Conservation (phyloP, 208 protist genomes). For the Crithidia brevicula region DNA sequence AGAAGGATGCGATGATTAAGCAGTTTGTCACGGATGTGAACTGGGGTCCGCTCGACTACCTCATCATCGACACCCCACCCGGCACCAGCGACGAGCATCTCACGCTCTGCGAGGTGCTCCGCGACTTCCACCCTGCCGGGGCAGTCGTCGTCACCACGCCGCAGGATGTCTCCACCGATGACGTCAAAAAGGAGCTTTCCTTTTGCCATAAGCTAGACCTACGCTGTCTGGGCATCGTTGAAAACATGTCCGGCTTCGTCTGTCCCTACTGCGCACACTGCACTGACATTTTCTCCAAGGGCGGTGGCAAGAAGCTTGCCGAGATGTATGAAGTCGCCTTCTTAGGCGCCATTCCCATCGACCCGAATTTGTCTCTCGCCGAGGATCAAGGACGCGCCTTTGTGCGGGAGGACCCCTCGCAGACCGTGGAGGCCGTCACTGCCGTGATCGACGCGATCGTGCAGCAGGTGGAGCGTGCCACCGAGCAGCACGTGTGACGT, state of each 20-base stretch:
- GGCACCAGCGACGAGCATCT: conserved; percentile 94
- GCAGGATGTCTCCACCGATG: conserved; percentile 89
- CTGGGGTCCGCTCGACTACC: conserved; percentile 90
- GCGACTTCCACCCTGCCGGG: conserved; percentile 54
- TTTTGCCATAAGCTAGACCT: conserved; percentile 90
- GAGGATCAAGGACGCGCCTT: conserved; percentile 80
- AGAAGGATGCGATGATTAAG: conserved; percentile 94
- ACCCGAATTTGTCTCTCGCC: conserved; percentile 70
- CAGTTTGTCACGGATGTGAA: conserved; percentile 91
- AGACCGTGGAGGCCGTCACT: conserved; percentile 58
- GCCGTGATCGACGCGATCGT: conserved; percentile 62
- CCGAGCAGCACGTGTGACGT: not conserved
- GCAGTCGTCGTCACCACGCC: conserved; percentile 92
- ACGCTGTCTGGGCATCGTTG: conserved; percentile 90
- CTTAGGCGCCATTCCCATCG: conserved; percentile 84
- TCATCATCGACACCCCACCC: conserved; percentile 94
- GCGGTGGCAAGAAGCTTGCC: conserved; percentile 79
- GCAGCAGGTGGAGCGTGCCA: conserved; percentile 58
- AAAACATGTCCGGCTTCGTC: conserved; percentile 95
- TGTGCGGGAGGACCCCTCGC: conserved; percentile 27
- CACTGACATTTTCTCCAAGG: conserved; percentile 87
- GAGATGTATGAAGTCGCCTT: conserved; percentile 84
- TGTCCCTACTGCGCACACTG: conserved; percentile 93
- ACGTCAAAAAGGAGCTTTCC: conserved; percentile 93
- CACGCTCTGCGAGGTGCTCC: conserved; percentile 86